A percentile compares a stretch with the other conserved stretches of the same genome.
phyloP scores from a whole-genome alignment of 257 asterid genomes.

The Oldenlandia corymbosa region DNA sequence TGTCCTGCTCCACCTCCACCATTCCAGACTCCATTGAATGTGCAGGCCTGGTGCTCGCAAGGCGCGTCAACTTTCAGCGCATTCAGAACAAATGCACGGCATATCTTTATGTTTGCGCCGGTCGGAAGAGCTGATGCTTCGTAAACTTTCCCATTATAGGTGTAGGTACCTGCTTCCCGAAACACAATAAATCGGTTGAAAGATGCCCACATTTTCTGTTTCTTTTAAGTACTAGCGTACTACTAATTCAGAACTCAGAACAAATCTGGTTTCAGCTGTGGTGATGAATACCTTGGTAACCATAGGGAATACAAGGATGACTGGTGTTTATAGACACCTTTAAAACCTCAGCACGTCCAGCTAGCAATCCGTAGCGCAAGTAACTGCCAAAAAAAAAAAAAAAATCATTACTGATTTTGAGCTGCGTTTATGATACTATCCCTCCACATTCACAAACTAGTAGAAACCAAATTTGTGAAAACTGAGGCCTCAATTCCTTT shows the following conservation, averaged over 20 bases:
- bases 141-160: constrained; percentile 16
- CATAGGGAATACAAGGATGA: constrained; percentile 59
- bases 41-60: constrained; percentile 17
- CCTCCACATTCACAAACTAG: too few relatives aligned
- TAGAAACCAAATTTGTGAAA: too few relatives aligned
- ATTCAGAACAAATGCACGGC: constrained; percentile 10
- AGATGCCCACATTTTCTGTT: too few relatives aligned
- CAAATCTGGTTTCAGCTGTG: too few relatives aligned
- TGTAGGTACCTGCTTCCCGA: constrained; percentile 18
- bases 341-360: constrained; percentile 73
- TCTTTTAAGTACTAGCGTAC: too few relatives aligned
- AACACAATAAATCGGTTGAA: too few relatives aligned
- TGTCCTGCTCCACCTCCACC: constrained; percentile 23
- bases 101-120: constrained; percentile 18
- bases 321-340: constrained; percentile 45
- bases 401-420: too few relatives aligned
- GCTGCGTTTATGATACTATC: too few relatives aligned
- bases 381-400: constrained; percentile 34
- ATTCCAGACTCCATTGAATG: constrained; percentile 31
- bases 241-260: too few relatives aligned
- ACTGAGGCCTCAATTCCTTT: too few relatives aligned
- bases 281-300: constrained; percentile 45
- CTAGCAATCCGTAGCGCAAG: constrained; percentile 71
- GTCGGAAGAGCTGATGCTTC: constrained; percentile 11
- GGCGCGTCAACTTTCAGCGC: constrained; percentile 11